Evolutionary conservation across 495 filamentous ascomycete species (phyloP).

Genomic region (Hypoxylon fuscum): DNA sequence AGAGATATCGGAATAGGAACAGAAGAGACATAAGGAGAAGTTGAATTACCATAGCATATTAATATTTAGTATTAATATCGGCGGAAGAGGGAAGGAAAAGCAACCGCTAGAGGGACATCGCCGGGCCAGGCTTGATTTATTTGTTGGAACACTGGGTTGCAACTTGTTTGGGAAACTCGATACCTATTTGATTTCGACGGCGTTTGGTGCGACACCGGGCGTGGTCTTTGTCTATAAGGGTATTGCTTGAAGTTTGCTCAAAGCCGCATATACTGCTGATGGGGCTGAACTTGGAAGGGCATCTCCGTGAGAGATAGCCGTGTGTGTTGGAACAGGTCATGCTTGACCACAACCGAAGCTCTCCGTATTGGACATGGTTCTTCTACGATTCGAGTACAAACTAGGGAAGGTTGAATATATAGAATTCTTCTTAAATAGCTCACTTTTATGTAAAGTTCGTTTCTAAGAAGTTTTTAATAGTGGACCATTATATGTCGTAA

Average conservation of each 20-base stretch:
- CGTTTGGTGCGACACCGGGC: constrained; percentile 13
- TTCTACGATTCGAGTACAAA: constrained; percentile 3
- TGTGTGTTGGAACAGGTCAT: not conserved
- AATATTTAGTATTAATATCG: no score
- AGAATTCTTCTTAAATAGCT: not conserved
- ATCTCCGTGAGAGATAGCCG: not conserved
- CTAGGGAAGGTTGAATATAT: not conserved
- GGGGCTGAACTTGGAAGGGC: not conserved
- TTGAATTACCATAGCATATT: no score
- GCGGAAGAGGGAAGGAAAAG: constrained; percentile 12
- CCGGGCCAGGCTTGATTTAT: constrained; percentile 5
- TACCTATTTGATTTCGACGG: constrained; percentile 38
- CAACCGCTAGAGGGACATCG: constrained; percentile 16
- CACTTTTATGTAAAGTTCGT: not conserved
- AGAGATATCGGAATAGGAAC: not conserved
- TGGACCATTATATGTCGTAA: no score
- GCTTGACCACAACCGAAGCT: not conserved
- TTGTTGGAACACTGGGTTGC: constrained; percentile 9
- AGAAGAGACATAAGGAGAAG: not conserved
- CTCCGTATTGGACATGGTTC: not conserved
- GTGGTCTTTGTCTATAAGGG: not conserved
- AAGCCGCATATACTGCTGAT: not conserved
- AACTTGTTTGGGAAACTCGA: constrained; percentile 33
- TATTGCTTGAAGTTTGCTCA: not conserved
- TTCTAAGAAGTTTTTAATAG: not conserved